Base-by-base conservation (phyloP, 768 basidiomycete genomes). In the Pleurotus tuoliensis region DNA sequence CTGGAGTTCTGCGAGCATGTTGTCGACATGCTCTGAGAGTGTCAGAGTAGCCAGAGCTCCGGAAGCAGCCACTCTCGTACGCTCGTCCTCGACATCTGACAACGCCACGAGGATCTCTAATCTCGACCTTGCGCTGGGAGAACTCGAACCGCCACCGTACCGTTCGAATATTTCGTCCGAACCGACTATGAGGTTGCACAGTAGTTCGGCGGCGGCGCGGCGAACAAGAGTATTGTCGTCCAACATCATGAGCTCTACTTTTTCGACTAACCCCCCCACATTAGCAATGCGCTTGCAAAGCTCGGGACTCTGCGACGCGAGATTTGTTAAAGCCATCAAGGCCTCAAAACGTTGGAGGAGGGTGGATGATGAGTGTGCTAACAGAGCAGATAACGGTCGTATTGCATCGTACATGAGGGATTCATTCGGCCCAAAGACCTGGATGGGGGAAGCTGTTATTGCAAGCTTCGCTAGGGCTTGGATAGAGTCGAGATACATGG, bases 291-390 rank as follows among this genome's bases (percentile, higher is more conserved):
- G 82, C 16, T 81, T 75, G 2, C 91, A 85, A 7, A 86, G 69
- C 27, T 83, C 80, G 0, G 84, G 73, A 48, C 81, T 82, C 51
- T 91, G 80, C 15, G 94, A 94, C 0, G 96, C 87, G 43, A 98
- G 73, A 67, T 99, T 99, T 6, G 97, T 99, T 52, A 99, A 77
- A 1, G 94, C 95, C 96, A 98, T 98, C 63, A 95, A 76, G 3
- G 86, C 85, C 69, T 99, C 97, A 64, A 99, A 99, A 40, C 82
- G 81, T 65, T 97, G 93, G 5, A 98, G 74, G 34, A 90, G 80
- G 46, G 73, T 86, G 7, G 92, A 82, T 0, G 82, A 78, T 1
- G 83, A 71, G 64, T 89, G 84, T 40, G 83, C 80, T 37, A 98
- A 76, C 55, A 97, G 74, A 25, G 84, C 66, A 7, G 88, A 82